Conservation (phyloP, 192 early-diverging fungal species). For the Backusella circina region DNA sequence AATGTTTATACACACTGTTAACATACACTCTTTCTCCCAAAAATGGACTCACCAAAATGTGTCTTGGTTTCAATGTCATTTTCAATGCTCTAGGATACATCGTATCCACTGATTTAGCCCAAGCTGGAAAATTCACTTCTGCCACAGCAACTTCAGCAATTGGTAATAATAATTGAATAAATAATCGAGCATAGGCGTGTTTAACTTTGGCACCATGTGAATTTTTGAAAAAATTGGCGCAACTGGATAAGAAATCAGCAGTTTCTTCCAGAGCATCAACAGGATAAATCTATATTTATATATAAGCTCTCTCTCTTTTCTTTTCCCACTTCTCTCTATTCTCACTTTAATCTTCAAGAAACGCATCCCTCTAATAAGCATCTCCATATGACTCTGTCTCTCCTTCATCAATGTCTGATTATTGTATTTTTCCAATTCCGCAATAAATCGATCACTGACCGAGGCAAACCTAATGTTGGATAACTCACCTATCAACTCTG, state of each 20-base stretch:
- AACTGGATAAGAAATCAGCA: conserved; percentile 89
- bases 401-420: conserved; percentile 52
- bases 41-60: conserved; percentile 48
- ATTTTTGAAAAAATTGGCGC: conserved; percentile 84
- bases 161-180: conserved; percentile 89
- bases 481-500: conserved; percentile 88
- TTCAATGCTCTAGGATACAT: conserved; percentile 87
- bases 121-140: conserved; percentile 93
- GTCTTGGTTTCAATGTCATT: conserved; percentile 85
- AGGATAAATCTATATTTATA: conserved; percentile 72
- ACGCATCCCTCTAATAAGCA: conserved; percentile 87
- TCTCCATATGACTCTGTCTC: conserved; percentile 78
- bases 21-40: too few relatives aligned
- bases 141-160: conserved; percentile 87
- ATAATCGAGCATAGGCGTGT: conserved; percentile 86
- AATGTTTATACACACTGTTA: too few relatives aligned
- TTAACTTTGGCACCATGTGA: conserved; percentile 79
- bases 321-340: background rate
- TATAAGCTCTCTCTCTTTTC: background rate
- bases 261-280: conserved; percentile 91
- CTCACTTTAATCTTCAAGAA: conserved; percentile 82
- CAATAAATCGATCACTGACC: conserved; percentile 91
- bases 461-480: conserved; percentile 89
- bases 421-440: conserved; percentile 77
- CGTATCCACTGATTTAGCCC: conserved; percentile 89